Conservation (phyloP, 2,329 filamentous ascomycete species). For the Colletotrichum trifolii region DNA sequence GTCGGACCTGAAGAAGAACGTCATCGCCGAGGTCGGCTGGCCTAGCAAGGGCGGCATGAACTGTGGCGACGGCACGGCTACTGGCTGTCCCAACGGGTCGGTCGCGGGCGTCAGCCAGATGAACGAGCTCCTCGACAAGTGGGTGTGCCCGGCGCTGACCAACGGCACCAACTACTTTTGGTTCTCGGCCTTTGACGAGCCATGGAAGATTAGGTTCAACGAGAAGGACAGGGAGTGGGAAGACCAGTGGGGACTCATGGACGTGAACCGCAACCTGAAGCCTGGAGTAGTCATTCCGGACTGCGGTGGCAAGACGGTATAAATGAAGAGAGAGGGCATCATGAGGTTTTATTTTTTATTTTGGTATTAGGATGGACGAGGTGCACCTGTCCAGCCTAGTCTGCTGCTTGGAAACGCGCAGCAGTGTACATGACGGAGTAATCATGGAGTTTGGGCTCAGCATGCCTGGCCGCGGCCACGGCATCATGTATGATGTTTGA, state of each 20-base stretch:
- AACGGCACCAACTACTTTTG: constrained; percentile 96
- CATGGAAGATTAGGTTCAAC: constrained; percentile 88
- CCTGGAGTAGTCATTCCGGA: constrained; percentile 85
- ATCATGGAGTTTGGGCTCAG: constrained; percentile 22
- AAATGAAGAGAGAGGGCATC: not conserved
- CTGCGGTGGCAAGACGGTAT: constrained; percentile 80
- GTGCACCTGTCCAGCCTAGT: not conserved
- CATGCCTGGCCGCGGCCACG: constrained; percentile 17
- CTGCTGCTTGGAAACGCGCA: constrained; percentile 20
- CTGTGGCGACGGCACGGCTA: constrained; percentile 39
- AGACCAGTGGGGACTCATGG: constrained; percentile 94
- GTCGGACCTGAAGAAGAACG: constrained; percentile 71
- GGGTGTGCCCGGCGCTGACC: constrained; percentile 81
- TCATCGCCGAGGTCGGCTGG: constrained; percentile 95
- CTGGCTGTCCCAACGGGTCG: constrained; percentile 71
- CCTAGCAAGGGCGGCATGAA: constrained; percentile 81
- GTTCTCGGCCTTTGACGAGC: constrained; percentile 97
- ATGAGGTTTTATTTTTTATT: not conserved
- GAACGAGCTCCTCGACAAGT: constrained; percentile 87
- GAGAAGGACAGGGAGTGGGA: constrained; percentile 80
- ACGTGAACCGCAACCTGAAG: constrained; percentile 86
- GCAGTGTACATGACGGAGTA: constrained; percentile 35
- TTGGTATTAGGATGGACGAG: constrained; percentile 16
- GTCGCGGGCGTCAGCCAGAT: constrained; percentile 84
- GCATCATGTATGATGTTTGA: constrained; percentile 34